Evolutionary conservation across 2,329 filamentous ascomycete species (phyloP), one percentile per base, ranked within the genome.

Genomic region (Trichophyton mentagrophytes): DNA sequence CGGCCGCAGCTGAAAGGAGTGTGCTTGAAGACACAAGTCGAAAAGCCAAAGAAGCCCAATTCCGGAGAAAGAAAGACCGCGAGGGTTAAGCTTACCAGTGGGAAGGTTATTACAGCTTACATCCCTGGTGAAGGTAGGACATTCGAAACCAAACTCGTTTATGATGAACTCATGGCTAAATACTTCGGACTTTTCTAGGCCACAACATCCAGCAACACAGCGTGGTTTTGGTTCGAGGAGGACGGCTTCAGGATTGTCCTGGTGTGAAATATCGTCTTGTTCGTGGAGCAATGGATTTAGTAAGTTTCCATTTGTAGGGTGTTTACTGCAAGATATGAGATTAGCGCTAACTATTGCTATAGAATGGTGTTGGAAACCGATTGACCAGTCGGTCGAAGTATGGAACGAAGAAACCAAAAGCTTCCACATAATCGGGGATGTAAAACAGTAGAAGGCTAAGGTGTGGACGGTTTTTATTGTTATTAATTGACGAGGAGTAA

Each of bases 191-290:
- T 17, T 15, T 9, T 67, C 62, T 66, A 84, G 82, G 93, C 57
- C 93, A 99, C 78, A 99, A 97, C 75, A 91, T 97, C 66, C 92
- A 97, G 80, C 93, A 97, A 81, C 95, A 99, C 80, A 95, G 88
- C 69, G 93, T 99, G 55, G 93, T 99, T 61, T 80, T 97, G 66
- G 91, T 99, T n/a, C 82, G 93, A 66, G 93, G 93, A 62, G 93
- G 93, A 1, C 82, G 93, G 72, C 85, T 85, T 65, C 93, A 97
- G 82, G 93, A 99, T 85, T 99, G 93, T 78, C 93, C 93, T 64
- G 93, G 93, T 85, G 93, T 99, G 76, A 86, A 91, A 71, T 99
- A 99, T 74, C 90, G 95, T 75, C 78, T 96, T 69, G 89, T 99
- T 47, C 81, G 93, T 72, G 93, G 93, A 36, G 89, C 91, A 20